Evolutionary conservation across 805 yeast species (phyloP).

Genomic region (Saccharomycopsis synnaedendra): DNA sequence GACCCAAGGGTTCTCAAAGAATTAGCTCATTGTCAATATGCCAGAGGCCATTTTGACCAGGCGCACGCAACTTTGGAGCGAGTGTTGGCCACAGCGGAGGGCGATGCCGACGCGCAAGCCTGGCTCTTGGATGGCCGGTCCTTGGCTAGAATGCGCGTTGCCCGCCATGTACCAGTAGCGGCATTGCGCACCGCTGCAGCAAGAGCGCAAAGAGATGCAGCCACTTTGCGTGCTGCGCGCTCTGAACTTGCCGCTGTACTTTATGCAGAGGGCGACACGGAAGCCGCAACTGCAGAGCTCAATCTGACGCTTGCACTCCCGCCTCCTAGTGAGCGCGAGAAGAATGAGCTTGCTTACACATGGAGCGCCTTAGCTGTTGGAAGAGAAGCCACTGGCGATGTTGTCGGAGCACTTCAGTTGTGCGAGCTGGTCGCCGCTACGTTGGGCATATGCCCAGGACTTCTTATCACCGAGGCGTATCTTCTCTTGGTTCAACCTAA

Average conservation of each 20-base stretch:
- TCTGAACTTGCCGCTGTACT: conserved; percentile 47
- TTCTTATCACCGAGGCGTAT: conserved; percentile 38
- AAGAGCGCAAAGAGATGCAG: conserved; percentile 26
- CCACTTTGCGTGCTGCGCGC: conserved; percentile 39
- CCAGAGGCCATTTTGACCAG: conserved; percentile 36
- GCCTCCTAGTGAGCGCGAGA: conserved; percentile 32
- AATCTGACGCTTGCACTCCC: conserved; percentile 39
- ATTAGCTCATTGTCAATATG: conserved; percentile 39
- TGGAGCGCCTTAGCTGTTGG: conserved; percentile 45
- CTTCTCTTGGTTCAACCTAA: conserved; percentile 28
- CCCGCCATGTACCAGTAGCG: conserved; percentile 9
- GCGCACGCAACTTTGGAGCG: conserved; percentile 38
- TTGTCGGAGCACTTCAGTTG: conserved; percentile 36
- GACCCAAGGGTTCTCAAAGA: conserved; percentile 35
- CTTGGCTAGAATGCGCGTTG: conserved; percentile 34
- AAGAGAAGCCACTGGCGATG: conserved; percentile 38
- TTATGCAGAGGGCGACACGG: conserved; percentile 37
- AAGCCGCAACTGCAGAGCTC: conserved; percentile 37
- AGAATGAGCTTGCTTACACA: conserved; percentile 35
- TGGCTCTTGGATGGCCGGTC: conserved; percentile 41
- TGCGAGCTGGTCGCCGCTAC: conserved; percentile 37
- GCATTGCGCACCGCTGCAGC: conserved; percentile 34
- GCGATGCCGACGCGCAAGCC: conserved; percentile 32
- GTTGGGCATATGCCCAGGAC: conserved; percentile 33
- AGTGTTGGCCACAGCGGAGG: conserved; percentile 25